A percentile compares a stretch with the other conserved stretches of the same genome.
phyloP scores from a whole-genome alignment of 2,329 filamentous ascomycete species.

The Curvularia spicifera region DNA sequence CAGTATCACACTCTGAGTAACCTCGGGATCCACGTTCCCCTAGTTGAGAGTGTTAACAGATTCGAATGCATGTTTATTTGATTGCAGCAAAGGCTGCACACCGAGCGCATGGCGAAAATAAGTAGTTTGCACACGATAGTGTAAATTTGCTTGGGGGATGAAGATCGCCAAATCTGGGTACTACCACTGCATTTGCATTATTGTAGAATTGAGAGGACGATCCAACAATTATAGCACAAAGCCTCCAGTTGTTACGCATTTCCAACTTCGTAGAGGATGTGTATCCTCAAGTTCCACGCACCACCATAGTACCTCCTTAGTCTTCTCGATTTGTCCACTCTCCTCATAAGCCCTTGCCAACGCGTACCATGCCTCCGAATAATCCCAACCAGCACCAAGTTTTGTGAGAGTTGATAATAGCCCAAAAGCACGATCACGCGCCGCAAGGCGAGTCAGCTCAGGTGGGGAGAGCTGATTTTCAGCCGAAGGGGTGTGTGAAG shows the following conservation, averaged over 20 bases:
- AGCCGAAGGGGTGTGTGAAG: constrained; percentile 55
- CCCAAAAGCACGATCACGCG: constrained; percentile 85
- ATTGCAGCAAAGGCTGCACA: background rate
- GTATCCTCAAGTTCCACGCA: constrained; percentile 93
- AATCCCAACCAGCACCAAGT: constrained; percentile 86
- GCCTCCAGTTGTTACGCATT: constrained; percentile 60
- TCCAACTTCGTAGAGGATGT: constrained; percentile 80
- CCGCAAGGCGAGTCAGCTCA: constrained; percentile 81
- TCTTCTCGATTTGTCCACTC: constrained; percentile 82
- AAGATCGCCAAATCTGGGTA: background rate
- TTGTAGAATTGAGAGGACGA: too few species aligned
- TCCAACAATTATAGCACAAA: constrained; percentile 35
- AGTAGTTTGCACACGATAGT: background rate
- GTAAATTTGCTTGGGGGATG: background rate
- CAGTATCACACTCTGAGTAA: background rate
- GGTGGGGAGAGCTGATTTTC: constrained; percentile 63
- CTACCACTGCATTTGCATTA: background rate
- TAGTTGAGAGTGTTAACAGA: background rate
- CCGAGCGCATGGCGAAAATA: too few species aligned
- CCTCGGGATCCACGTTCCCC: background rate
- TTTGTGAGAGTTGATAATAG: constrained; percentile 84
- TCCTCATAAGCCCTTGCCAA: constrained; percentile 87
- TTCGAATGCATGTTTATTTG: background rate
- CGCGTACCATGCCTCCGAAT: constrained; percentile 90
- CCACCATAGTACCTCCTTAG: constrained; percentile 96